phyloP scores from a whole-genome alignment of 2,329 filamentous ascomycete genomes.

The Penicillium nordicum region DNA sequence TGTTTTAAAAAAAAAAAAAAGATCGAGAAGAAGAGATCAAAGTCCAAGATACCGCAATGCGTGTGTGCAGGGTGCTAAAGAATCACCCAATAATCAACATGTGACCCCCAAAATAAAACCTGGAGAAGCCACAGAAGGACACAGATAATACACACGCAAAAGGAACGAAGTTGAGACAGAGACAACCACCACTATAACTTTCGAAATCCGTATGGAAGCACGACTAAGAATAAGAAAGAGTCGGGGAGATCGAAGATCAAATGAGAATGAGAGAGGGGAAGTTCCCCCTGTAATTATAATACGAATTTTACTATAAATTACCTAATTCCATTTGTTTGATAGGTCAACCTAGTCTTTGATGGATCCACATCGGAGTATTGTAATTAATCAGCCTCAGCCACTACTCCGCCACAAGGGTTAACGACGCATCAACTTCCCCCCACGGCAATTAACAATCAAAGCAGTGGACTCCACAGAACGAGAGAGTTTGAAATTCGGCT shows the following conservation, averaged over 20 bases:
- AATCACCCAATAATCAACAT: conserved; percentile 26
- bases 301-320: not conserved
- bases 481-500: not conserved
- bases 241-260: conserved; percentile 8
- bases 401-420: conserved; percentile 11
- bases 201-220: conserved; percentile 8
- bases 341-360: not conserved
- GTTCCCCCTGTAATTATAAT: conserved; percentile 6
- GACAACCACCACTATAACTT: conserved; percentile 14
- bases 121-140: conserved; percentile 17
- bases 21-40: conserved; percentile 15
- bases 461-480: not conserved
- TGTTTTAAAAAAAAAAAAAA: not conserved
- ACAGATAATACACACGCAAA: conserved; percentile 9
- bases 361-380: not conserved
- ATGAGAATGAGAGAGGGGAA: conserved; percentile 17
- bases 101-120: conserved; percentile 18
- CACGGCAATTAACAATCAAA: not conserved
- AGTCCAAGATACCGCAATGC: conserved; percentile 21
- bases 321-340: fast-evolving
- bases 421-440: conserved; percentile 3
- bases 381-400: conserved; percentile 12
- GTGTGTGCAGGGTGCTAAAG: conserved; percentile 19
- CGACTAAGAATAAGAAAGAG: conserved; percentile 10
- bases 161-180: conserved; percentile 3